Evolutionary conservation across 2,329 filamentous ascomycete genomes (phyloP), one percentile per base, ranked within the genome.

Genomic region (Diplodia sapinea): DNA sequence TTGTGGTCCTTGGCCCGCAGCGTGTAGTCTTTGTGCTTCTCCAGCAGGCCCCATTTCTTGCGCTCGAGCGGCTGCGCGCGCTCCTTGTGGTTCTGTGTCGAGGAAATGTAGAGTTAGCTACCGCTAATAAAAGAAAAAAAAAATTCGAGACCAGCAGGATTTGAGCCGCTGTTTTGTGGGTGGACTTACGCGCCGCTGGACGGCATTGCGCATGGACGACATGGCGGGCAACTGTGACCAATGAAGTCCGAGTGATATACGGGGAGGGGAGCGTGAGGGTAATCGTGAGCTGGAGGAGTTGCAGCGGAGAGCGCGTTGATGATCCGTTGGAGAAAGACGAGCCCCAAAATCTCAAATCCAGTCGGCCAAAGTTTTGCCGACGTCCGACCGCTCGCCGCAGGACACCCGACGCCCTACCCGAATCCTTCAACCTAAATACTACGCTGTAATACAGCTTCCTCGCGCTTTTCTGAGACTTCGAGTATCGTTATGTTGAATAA

Each of bases 11-110:
- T 82, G 20, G 88, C 88, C 65, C 88, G 87, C 68, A 89, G 85
- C 69, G 86, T 85, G 81, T 90, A 90, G 79, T 90, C 88, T 83
- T 97, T 97, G 85, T 95, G 91, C 82, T 99, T 98, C 80, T 98
- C 95, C 70, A 98, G 89, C 26, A 98, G 87, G 71, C 95, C 95
- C 81, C 93, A 93, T 83, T 92, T 92, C 71, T 89, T 84, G 65
- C 95, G 92, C 77, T 94, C 91, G 70, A 88, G 80, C 50, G 94
- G 91, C 79, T 98, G 95, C 43, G 92, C 91, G 74, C 95, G 90
- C 85, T 98, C 95, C 73, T 90, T 88, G 81, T 98, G 94, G 72
- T 93, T 90, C 76, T 93, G 92, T 80, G 92, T 88, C 36, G 20
- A 33, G 12, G 51, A 31, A 20, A 40, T 15, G 23, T 47, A 20